phyloP scores from a whole-genome alignment of 768 basidiomycete species.

The Phanerochaete sordida region DNA sequence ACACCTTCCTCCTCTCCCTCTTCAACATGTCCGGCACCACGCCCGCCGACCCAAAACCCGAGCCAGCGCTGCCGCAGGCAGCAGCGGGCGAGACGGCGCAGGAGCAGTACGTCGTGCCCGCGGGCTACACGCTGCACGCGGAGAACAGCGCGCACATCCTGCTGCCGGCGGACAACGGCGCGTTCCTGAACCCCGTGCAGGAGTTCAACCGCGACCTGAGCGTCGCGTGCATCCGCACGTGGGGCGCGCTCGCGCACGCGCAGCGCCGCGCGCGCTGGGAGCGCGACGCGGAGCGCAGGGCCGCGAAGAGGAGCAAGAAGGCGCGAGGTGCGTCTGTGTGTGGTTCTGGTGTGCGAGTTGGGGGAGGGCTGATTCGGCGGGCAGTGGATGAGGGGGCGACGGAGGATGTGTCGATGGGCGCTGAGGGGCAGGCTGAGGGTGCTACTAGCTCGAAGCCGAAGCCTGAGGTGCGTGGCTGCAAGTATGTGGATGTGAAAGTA shows the following conservation, averaged over 20 bases:
- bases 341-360: background rate
- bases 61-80: background rate
- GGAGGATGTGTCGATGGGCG: background rate
- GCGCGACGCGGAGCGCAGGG: conserved; percentile 46
- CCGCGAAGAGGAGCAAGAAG: conserved; percentile 30
- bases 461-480: background rate
- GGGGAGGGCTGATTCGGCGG: background rate
- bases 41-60: too few species aligned
- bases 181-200: conserved; percentile 96
- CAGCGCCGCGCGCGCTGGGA: conserved; percentile 63
- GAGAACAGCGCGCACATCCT: conserved; percentile 83
- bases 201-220: conserved; percentile 97
- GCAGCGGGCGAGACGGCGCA: too few species aligned
- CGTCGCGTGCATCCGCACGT: conserved; percentile 85
- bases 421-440: background rate
- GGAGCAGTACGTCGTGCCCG: conserved; percentile 45
- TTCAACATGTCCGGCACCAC: background rate
- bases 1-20: background rate
- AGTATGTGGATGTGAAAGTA: background rate
- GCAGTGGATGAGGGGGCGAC: background rate
- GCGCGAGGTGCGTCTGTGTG: conserved; percentile 11
- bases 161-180: conserved; percentile 68
- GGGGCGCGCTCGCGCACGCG: conserved; percentile 72
- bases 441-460: background rate
- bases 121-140: conserved; percentile 74